Base-by-base conservation (phyloP, 139 green algal genomes). In the Volvox reticuliferus region DNA sequence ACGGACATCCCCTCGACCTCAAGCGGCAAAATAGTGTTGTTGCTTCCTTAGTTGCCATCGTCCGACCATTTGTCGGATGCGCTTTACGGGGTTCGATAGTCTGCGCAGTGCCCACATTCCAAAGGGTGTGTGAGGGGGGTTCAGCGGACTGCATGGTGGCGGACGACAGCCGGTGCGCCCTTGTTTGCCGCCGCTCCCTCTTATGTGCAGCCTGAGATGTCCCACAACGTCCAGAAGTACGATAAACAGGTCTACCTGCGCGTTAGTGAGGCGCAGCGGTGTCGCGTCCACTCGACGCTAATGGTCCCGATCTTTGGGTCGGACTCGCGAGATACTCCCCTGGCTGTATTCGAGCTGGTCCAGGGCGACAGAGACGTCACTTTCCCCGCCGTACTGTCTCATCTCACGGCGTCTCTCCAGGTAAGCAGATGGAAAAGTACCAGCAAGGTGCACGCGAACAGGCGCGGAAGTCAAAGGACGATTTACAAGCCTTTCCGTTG, bases 301-400 rank as follows among this genome's bases (percentile, higher is more conserved):
- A 94, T 91, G 77, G 86, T 93, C 69, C 91, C 91, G 16, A 50
- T 93, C 67, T 93, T 91, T 75, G 91, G 89, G 1, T 20, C 28
- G 12, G 71, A 82, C 36, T 18, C 33, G 12, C 87, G 93, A 12
- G 93, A 95, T 63, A 79, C 89, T 19, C 93, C 95, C 1, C 85
- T 97, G 68, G 97, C 90, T 1, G 95, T 98, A 26, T 96, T 98
- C 82, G 97, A 98, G 91, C 93, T 98, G 55, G 94, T 96, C 65
- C 94, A 96, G 85, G 95, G 92, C 16, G 97, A 97, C 35, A 88
- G 88, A 28, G 93, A 97, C 67, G 95, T 96, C 19, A 87, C 91
- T 19, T 98, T 98, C 80, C 92, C 94, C 1, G 87, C 84, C 1
- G 87, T 97, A 1, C 84, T 97, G 24, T 93, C 92, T 35, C 93